Evolutionary conservation across 2,329 filamentous ascomycete genomes (phyloP), one percentile per base, ranked within the genome.

Genomic region (Capronia americana): DNA sequence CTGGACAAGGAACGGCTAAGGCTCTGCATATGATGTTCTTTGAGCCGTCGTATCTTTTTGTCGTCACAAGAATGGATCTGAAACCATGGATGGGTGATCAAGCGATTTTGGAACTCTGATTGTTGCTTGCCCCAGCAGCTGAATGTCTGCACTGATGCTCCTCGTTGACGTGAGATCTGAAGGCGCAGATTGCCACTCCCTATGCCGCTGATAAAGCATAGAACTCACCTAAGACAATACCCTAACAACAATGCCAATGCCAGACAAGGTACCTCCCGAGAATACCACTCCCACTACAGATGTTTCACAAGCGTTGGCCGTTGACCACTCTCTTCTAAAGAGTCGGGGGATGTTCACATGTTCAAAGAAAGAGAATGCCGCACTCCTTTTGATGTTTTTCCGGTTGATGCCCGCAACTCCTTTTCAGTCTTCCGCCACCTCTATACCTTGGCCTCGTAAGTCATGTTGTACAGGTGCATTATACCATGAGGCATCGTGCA

Each of bases 391-490:
- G 38, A n/a, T n/a, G 17, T 41, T 41, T 30, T 38, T n/a, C 38
- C 38, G n/a, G 38, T 44, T 44, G 17, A 20, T 44, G 17, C 38
- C 1, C 17, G 17, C 38, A 44, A 44, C 6, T 44, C 17, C 38
- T n/a, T 41, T 44, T n/a, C 38, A 8, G 34, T 5, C 38, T n/a
- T 20, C 38, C 17, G 17, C 17, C 4, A 44, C 17, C 17, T 10
- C 14, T 44, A 44, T 44, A 44, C 17, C 17, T 44, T 0, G 17
- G 38, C 38, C 38, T 44, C 38, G 5, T 44, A 44, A 44, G 17
- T 44, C 38, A 46, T 48, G 24, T 59, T 20, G 57, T 50, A 59
- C 26, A 34, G 26, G 26, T 14, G 11, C 48, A 51, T 28, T 8
- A 14, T 51, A 17, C 48, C 48, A n/a, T 5, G 24, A 10, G 23